Evolutionary conservation across 805 yeast genomes (phyloP), one percentile per base, ranked within the genome.

Genomic region (Ogataea henricii): DNA sequence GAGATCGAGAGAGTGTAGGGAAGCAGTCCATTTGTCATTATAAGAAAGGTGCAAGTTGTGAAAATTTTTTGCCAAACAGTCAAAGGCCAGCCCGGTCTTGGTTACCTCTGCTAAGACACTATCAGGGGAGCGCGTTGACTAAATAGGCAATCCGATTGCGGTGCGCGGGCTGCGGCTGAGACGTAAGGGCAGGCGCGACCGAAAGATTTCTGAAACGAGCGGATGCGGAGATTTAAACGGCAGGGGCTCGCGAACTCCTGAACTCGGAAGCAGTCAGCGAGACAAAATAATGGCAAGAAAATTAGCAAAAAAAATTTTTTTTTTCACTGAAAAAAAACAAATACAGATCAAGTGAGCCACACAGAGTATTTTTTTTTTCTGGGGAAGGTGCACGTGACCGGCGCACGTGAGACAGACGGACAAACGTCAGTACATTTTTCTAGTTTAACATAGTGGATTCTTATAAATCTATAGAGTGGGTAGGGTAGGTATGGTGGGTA

Each of bases 101-200:
- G 32, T 39, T 39, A 25, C 42, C 42, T 26, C n/a, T 18, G 17
- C n/a, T 33, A 46, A 33, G 33, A 30, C 13, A 29, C 18, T 16
- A 32, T 27, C 46, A 13, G 40, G 17, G 37, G 30, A 46, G 50
- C 55, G 55, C 55, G 55, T 51, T 51, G 44, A 45, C 54, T 43
- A 51, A 51, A 44, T 45, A 38, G 54, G 54, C 33, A 45, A 45
- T 38, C 17, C 16, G 46, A 43, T 43, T 36, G 27, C 13, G 36
- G 46, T 17, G 20, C 33, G 40, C 38, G 27, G 38, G 12, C 13
- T 26, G 29, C 27, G 44, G 44, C 37, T 40, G 6, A 13, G 7
- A 8, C 8, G 6, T 40, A n/a, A 25, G 3, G 25, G 46, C 2
- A 42, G 17, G 7, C 46, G 10, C 33, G 12, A 33, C 40, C 46